Evolutionary conservation across 2,329 filamentous ascomycete genomes (phyloP), one percentile per base, ranked within the genome.

Genomic region (Diplodia intermedia): DNA sequence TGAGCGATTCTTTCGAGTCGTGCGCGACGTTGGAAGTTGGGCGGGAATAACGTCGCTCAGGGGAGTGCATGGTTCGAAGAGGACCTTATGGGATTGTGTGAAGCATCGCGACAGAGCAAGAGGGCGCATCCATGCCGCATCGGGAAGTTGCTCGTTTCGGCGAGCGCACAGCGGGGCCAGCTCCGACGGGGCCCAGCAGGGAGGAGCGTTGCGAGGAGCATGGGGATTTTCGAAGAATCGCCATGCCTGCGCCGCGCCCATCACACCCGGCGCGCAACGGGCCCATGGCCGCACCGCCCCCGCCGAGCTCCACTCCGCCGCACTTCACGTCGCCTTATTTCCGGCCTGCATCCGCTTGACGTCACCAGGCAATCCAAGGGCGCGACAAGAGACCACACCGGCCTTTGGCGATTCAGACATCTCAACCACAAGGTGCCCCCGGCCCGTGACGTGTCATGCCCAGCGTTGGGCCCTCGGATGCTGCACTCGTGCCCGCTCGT

Each of bases 21-120:
- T 63, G 60, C n/a, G 23, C 43, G 60, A 63, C 60, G 60, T 63
- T 63, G 12, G 60, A 63, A 12, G 60, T 63, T 63, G 60, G 43
- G 47, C 60, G 60, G 60, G 18, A 50, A 63, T 50, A 63, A 63
- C 18, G 5, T 11, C 29, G 14, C 23, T 52, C 60, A 63, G 60
- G 60, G 60, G 60, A 38, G 50, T 52, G 60, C 60, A 63, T 63
- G 60, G 3, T 23, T 3, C 6, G 36, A 26, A n/a, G 23, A 23
- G 11, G 26, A 26, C 26, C 26, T 26, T 4, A 26, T 26, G 26
- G 55, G 49, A 33, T 31, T 56, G 53, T 15, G 54, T 56, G 54
- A 56, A 26, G 54, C 40, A 20, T 49, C 38, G 23, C 38, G 26
- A 7, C 36, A 20, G n/a, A 38, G n/a, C 23, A 11, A 4, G 14